phyloP scores from a whole-genome alignment of 768 basidiomycete species.

The Pholiota molesta region DNA sequence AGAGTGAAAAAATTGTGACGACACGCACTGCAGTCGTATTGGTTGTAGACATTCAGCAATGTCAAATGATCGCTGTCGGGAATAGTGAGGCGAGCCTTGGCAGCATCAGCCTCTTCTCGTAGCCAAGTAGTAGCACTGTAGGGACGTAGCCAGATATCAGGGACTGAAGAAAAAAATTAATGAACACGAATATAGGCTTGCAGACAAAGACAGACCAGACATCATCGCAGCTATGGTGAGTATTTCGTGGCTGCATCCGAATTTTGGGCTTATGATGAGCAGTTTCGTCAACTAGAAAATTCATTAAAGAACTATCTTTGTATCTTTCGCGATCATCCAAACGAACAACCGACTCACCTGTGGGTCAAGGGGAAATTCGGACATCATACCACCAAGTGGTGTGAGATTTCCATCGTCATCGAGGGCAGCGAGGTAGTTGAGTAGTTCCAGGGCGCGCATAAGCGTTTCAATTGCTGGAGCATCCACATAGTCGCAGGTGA shows the following conservation, averaged over 20 bases:
- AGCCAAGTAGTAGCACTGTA: constrained; percentile 63
- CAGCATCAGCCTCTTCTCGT: constrained; percentile 89
- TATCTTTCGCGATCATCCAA: neutral
- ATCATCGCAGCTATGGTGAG: constrained; percentile 96
- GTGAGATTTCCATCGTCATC: constrained; percentile 96
- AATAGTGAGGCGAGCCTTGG: constrained; percentile 85
- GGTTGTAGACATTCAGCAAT: constrained; percentile 93
- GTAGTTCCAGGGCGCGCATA: constrained; percentile 93
- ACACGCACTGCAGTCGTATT: constrained; percentile 77
- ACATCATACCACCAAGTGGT: constrained; percentile 86
- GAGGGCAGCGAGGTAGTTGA: constrained; percentile 90
- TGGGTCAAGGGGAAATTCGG: constrained; percentile 98
- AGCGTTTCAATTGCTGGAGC: constrained; percentile 95
- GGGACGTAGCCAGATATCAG: constrained; percentile 94
- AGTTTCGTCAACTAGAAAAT: constrained; percentile 80
- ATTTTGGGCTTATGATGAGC: constrained; percentile 92
- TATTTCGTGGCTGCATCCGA: constrained; percentile 95
- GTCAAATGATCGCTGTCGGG: constrained; percentile 98
- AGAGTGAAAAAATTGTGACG: too few species aligned
- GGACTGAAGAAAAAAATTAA: constrained; percentile 49
- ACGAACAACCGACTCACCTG: constrained; percentile 67
- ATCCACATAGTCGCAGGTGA: constrained; percentile 87
- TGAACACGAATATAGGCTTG: neutral
- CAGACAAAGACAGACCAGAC: constrained; percentile 58
- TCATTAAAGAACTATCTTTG: constrained; percentile 5